Percentiles rank a stretch among this genome's conserved stretches.
phyloP scores from a whole-genome alignment of 352 stramenopile genomes.

The Pythium plurisporium region DNA sequence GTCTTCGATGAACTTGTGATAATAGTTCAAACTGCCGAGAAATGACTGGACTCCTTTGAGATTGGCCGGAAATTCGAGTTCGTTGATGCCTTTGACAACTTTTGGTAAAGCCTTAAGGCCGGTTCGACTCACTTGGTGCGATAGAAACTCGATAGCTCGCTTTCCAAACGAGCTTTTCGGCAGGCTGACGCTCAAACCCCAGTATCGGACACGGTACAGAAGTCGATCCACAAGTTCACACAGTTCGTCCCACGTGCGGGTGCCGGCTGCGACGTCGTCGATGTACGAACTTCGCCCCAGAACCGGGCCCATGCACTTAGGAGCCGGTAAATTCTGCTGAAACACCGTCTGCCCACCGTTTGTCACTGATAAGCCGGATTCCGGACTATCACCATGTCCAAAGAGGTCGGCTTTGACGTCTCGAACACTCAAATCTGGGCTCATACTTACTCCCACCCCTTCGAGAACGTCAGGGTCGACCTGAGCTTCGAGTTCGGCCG shows the following conservation, averaged over 20 bases:
- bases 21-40: conserved; percentile 18
- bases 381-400: too few species aligned
- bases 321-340: conserved; percentile 6
- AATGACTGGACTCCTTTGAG: conserved; percentile 20
- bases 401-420: too few species aligned
- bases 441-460: too few species aligned
- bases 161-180: conserved; percentile 21
- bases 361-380: conserved; percentile 9
- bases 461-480: too few species aligned
- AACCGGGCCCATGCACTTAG: not conserved
- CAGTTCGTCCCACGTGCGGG: not conserved
- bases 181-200: conserved; percentile 10
- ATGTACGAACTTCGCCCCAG: conserved; percentile 13
- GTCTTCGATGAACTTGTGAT: conserved; percentile 22
- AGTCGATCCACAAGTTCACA: conserved; percentile 2
- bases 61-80: conserved; percentile 4
- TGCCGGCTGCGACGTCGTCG: conserved; percentile 11
- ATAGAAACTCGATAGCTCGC: conserved; percentile 12
- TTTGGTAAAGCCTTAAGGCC: conserved; percentile 6
- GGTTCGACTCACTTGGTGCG: conserved; percentile 4
- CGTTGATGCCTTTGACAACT: not conserved
- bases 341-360: conserved; percentile 13
- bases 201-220: conserved; percentile 17
- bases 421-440: too few species aligned
- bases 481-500: too few species aligned